phyloP scores from a whole-genome alignment of 495 filamentous ascomycete genomes.

The Corynascus novoguineensis region DNA sequence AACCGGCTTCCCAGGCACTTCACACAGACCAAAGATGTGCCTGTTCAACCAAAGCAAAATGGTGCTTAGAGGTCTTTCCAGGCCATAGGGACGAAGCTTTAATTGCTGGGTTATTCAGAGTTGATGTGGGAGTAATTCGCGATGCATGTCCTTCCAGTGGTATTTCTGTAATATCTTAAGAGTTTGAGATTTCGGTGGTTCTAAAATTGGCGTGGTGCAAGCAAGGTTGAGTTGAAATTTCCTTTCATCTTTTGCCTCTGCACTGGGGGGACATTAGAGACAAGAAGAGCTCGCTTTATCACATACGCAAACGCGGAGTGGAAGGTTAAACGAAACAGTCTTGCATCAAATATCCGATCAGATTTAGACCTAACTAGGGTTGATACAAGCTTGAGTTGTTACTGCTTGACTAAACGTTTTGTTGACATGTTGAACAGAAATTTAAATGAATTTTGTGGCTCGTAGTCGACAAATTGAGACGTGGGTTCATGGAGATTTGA shows the following conservation, averaged over 20 bases:
- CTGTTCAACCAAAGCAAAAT: conserved; percentile 19
- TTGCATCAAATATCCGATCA: background rate
- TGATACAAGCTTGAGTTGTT: too few relatives aligned
- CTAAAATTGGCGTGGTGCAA: background rate
- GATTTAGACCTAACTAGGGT: background rate
- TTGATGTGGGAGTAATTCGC: background rate
- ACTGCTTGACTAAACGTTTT: too few relatives aligned
- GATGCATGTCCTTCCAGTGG: too few relatives aligned
- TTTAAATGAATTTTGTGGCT: too few relatives aligned
- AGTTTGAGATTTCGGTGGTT: background rate
- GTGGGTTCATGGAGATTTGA: too few relatives aligned
- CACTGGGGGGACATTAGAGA: background rate
- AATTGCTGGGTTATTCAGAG: too few relatives aligned
- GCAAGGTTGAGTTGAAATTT: background rate
- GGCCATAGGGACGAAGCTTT: too few relatives aligned
- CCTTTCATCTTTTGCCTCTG: background rate
- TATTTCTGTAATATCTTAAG: background rate
- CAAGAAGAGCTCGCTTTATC: background rate
- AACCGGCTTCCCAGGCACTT: conserved; percentile 51
- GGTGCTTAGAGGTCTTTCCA: too few relatives aligned
- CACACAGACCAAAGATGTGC: conserved; percentile 29
- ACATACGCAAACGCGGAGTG: too few relatives aligned
- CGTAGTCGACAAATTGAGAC: too few relatives aligned
- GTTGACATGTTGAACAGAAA: too few relatives aligned
- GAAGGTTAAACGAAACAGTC: background rate